Percentiles rank a stretch among this genome's conserved stretches.
Conservation (phyloP, 2,329 filamentous ascomycete genomes). For the Penicillium rolfsii region DNA sequence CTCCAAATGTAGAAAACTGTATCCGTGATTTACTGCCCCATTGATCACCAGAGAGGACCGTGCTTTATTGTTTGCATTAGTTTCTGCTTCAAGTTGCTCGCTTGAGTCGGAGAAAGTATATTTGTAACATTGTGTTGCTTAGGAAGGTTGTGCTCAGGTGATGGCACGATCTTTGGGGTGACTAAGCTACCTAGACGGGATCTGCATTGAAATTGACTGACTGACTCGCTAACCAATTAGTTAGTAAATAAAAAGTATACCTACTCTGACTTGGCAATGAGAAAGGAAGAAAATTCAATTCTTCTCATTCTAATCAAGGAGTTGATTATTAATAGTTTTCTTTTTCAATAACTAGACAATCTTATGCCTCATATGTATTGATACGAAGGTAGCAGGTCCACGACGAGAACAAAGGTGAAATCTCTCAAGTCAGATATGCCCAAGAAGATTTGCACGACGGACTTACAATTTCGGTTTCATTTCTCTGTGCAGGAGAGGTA, state of each 20-base stretch:
- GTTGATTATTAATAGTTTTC: too few relatives aligned
- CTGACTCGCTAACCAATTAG: not conserved
- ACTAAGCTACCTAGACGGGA: not conserved
- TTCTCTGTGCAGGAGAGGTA: not conserved
- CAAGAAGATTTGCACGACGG: not conserved
- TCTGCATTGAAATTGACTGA: not conserved
- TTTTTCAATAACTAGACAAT: not conserved
- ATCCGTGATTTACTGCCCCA: not conserved
- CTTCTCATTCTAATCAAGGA: not conserved
- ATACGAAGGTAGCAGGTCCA: not conserved
- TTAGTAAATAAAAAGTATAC: not conserved
- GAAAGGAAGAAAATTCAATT: not conserved
- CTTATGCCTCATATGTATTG: not conserved
- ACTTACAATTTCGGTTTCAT: not conserved
- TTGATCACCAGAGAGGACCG: conserved; percentile 14
- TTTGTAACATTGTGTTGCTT: not conserved
- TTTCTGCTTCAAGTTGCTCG: conserved; percentile 4
- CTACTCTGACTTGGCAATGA: not conserved
- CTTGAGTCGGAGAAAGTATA: not conserved
- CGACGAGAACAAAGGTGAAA: not conserved
- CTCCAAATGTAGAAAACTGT: not conserved
- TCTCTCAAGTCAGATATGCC: not conserved
- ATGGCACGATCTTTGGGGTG: not conserved
- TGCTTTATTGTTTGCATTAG: conserved; percentile 19
- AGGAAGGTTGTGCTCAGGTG: too few relatives aligned